phyloP scores from a whole-genome alignment of 768 basidiomycete species.

The Gloeophyllum trabeum region DNA sequence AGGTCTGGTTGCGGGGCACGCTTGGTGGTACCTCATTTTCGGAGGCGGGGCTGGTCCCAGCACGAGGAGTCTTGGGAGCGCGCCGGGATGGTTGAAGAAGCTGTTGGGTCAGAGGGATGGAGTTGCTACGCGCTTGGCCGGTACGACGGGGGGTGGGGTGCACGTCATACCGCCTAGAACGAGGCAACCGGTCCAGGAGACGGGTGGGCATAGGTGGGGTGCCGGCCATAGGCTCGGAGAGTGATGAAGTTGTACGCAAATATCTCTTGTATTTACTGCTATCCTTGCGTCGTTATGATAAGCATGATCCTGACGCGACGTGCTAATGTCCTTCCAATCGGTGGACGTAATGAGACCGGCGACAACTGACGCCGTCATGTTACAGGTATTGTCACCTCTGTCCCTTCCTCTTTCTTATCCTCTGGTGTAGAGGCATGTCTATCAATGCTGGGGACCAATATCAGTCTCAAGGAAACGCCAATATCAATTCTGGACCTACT shows the following conservation, averaged over 20 bases:
- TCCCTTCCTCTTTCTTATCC: too few species aligned
- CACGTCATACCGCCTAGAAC: constrained; percentile 45
- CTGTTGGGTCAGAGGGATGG: constrained; percentile 20
- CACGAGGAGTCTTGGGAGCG: constrained; percentile 31
- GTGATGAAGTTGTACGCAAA: constrained; percentile 7
- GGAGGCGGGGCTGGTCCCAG: constrained; percentile 30
- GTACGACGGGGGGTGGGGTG: constrained; percentile 31
- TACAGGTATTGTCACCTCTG: too few species aligned
- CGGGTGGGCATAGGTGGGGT: constrained; percentile 39
- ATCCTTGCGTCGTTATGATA: too few species aligned
- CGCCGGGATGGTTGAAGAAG: constrained; percentile 47
- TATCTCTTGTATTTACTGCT: too few species aligned
- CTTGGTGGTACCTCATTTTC: constrained; percentile 74
- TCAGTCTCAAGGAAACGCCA: too few species aligned
- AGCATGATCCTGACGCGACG: too few species aligned
- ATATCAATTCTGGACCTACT: too few species aligned
- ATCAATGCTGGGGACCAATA: too few species aligned
- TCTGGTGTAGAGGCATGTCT: too few species aligned
- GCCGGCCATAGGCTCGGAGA: constrained; percentile 38
- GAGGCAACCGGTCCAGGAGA: constrained; percentile 10
- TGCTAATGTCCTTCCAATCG: too few species aligned
- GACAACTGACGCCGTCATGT: too few species aligned
- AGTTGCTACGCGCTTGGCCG: constrained; percentile 20
- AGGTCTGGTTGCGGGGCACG: constrained; percentile 68
- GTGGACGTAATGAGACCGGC: too few species aligned